phyloP scores from a whole-genome alignment of 805 yeast genomes.

The Wickerhamiella spandovensis region DNA sequence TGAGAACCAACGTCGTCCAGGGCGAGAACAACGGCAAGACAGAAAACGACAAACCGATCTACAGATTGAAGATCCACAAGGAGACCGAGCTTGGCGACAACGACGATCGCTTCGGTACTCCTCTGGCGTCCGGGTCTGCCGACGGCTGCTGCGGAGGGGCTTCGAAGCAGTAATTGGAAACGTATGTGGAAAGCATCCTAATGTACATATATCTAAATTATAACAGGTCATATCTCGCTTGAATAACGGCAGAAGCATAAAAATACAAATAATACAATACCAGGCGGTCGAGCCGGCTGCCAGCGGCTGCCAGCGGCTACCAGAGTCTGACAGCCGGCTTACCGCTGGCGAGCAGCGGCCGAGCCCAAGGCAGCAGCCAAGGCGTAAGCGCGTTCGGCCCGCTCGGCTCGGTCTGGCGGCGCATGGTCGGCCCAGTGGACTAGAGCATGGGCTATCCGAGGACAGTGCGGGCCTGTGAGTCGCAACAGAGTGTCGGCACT shows the following conservation, averaged over 20 bases:
- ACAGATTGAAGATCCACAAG: constrained; percentile 54
- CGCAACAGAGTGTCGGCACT: background rate
- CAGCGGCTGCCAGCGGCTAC: too few species aligned
- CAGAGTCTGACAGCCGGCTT: too few species aligned
- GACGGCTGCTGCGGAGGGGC: constrained; percentile 14
- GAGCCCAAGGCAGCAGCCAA: background rate
- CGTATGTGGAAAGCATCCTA: background rate
- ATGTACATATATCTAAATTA: background rate
- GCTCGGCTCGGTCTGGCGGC: background rate
- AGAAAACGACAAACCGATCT: constrained; percentile 16
- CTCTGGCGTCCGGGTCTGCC: background rate
- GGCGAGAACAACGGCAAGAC: constrained; percentile 28
- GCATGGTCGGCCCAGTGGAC: background rate
- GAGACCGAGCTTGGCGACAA: constrained; percentile 87
- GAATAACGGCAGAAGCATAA: background rate
- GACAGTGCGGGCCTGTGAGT: constrained; percentile 39
- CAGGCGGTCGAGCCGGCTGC: too few species aligned
- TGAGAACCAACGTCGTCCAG: constrained; percentile 74
- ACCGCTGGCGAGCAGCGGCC: background rate
- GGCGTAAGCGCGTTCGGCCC: background rate
- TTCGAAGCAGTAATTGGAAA: background rate
- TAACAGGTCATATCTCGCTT: background rate
- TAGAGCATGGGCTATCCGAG: constrained; percentile 43
- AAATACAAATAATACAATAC: background rate
- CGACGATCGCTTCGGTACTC: constrained; percentile 28